These are phyloP conservation scores for Funneliformis caledonium DNA, from an alignment of 371 early-diverging fungal species.

Conservation along the genomic window DNA sequence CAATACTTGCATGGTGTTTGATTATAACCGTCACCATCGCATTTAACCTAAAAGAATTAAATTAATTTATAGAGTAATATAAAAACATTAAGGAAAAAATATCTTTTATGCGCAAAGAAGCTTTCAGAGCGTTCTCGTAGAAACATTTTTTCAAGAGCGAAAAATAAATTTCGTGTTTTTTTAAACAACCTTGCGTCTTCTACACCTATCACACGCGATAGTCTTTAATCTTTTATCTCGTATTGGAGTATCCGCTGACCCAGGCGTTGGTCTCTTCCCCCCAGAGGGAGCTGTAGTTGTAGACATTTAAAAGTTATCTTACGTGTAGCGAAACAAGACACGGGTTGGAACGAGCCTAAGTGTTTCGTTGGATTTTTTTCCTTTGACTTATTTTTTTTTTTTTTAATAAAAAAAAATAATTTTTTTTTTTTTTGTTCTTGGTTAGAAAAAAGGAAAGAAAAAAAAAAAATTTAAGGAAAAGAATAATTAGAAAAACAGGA, in stretches of 20 bases:
- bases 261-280: conserved; percentile 22
- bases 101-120: background rate
- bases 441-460: too few relatives aligned
- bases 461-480: too few relatives aligned
- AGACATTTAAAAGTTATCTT: background rate
- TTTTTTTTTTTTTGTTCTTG: too few relatives aligned
- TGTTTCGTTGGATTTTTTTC: too few relatives aligned
- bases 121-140: background rate
- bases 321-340: background rate
- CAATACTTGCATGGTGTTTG: conserved; percentile 36
- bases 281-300: background rate
- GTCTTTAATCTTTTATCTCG: conserved; percentile 37
- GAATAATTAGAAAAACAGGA: too few relatives aligned
- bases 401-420: too few relatives aligned
- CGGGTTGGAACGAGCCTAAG: background rate
- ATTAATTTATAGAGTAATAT: background rate
- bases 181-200: conserved; percentile 28
- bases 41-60: conserved; percentile 29
- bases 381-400: too few relatives aligned
- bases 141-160: background rate
- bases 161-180: conserved; percentile 3
- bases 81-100: background rate
- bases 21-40: conserved; percentile 39
- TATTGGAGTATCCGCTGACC: background rate
- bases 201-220: conserved; percentile 38